Evolutionary conservation across 805 yeast genomes (phyloP).

Genomic region (Kodamaea hsintzibuensis): DNA sequence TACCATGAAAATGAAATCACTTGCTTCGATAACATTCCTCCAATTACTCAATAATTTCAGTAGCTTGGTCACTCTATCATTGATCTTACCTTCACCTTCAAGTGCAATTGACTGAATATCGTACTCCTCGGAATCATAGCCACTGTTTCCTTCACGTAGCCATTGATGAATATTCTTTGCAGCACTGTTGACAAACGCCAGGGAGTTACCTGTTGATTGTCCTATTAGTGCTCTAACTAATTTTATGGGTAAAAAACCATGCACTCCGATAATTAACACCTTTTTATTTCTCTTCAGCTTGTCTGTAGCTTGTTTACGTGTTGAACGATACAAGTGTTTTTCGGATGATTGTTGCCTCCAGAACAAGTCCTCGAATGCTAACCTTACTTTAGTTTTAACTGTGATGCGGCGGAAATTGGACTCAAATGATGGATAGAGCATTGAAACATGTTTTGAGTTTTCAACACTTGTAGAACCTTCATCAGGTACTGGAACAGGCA

Average conservation of each 20-base stretch:
- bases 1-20: constrained; percentile 28
- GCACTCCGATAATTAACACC: constrained; percentile 37
- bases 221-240: constrained; percentile 38
- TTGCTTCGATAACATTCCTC: constrained; percentile 24
- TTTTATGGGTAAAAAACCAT: constrained; percentile 42
- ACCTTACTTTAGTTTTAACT: constrained; percentile 18
- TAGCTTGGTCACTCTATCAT: constrained; percentile 28
- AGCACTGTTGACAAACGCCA: constrained; percentile 28
- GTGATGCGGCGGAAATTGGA: constrained; percentile 22
- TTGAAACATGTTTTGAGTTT: background rate
- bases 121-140: constrained; percentile 8
- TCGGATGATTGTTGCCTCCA: constrained; percentile 18
- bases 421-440: constrained; percentile 18
- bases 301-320: background rate
- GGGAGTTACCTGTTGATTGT: constrained; percentile 38
- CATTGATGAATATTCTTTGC: constrained; percentile 31
- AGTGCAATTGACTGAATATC: constrained; percentile 39
- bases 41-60: constrained; percentile 33
- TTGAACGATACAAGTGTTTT: constrained; percentile 26
- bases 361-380: constrained; percentile 18
- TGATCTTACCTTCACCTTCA: constrained; percentile 41
- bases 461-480: background rate
- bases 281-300: constrained; percentile 14
- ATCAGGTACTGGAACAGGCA: background rate
- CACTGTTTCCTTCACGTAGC: constrained; percentile 15